Base-by-base conservation (phyloP, 1,139 yeast genomes). In the Arxiozyma slooffiae region DNA sequence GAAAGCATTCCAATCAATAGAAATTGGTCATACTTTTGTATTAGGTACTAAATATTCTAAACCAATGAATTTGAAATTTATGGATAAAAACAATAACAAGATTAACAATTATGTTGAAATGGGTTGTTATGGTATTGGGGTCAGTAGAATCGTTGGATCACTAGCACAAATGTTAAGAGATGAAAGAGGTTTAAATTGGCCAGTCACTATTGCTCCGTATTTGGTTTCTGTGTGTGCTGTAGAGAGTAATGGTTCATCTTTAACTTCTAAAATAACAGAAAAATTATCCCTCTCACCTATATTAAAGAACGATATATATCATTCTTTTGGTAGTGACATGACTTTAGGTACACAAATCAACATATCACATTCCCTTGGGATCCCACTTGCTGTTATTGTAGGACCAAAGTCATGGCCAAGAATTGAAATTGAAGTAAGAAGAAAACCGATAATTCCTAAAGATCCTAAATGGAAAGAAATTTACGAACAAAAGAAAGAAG, bases 111-210 rank as follows among this genome's bases (percentile, higher is more conserved):
- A 79, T 45, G 57, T 63, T 4, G 77, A 77, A 50, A 92, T 92
- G 98, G 98, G 98, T 4, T 90, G 98, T 66, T 92, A 86, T 66
- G 99, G 99, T 0, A 88, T 92, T 57, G 99, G 99, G 0, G 80
- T 92, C 1, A 81, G 94, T 52, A 72, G 99, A 55, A 74, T 94
- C 11, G 74, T 94, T 36, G 96, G 92, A 0, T 87, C 96, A 3
- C 77, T 90, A 52, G 97, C 94, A 0, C 92, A 86, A 57, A 75
- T 82, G 43, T 74, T 80, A n/a, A 71, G 83, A 47, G 97, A 90
- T 61, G 65, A 64, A 0, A 56, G 66, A 1, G 97, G 97, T 0
- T 73, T 92, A 42, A 71, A 73, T 37, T 92, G 97, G 97, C 98
- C 98, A 0, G 72, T 75, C 0, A 59, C 70, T 0, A 75, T 92